Percentiles rank a stretch among this genome's conserved stretches.
phyloP scores from a whole-genome alignment of 192 early-diverging fungal genomes.

The Podila horticola region DNA sequence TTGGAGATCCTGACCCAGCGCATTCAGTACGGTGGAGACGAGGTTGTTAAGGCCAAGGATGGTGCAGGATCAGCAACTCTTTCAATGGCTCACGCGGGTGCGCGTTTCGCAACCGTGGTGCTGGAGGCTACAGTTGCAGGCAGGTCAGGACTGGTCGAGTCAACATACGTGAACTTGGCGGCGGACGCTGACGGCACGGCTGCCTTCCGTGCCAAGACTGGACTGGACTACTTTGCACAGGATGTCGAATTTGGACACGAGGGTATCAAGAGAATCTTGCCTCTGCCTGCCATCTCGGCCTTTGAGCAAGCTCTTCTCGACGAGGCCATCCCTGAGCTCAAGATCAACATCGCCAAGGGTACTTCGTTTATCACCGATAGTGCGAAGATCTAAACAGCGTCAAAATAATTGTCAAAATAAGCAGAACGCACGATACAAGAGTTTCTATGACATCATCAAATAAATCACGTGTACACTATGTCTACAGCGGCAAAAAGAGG shows the following conservation, averaged over 20 bases:
- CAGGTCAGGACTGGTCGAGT: conserved; percentile 83
- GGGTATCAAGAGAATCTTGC: conserved; percentile 86
- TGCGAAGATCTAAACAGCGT: conserved; percentile 12
- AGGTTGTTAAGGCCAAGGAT: conserved; percentile 96
- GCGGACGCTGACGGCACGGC: conserved; percentile 44
- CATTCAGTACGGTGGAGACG: conserved; percentile 97
- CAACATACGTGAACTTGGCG: conserved; percentile 79
- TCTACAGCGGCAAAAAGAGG: too few relatives aligned
- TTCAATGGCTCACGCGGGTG: conserved; percentile 87
- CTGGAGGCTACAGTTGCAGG: conserved; percentile 74
- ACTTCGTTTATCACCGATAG: conserved; percentile 70
- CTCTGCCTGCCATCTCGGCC: conserved; percentile 71
- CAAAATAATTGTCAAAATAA: too few relatives aligned
- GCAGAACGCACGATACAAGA: too few relatives aligned
- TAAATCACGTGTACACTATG: too few relatives aligned
- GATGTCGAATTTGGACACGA: conserved; percentile 76
- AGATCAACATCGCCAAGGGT: conserved; percentile 90
- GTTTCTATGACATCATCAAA: too few relatives aligned
- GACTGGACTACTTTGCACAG: conserved; percentile 77
- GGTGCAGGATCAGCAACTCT: conserved; percentile 87
- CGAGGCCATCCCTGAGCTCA: conserved; percentile 82
- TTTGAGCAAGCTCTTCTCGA: conserved; percentile 85
- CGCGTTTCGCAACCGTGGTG: conserved; percentile 85
- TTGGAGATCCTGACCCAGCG: conserved; percentile 86
- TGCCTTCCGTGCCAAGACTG: conserved; percentile 20